phyloP scores from a whole-genome alignment of 768 basidiomycete species.

The Pleurotus salmoneostramineus region DNA sequence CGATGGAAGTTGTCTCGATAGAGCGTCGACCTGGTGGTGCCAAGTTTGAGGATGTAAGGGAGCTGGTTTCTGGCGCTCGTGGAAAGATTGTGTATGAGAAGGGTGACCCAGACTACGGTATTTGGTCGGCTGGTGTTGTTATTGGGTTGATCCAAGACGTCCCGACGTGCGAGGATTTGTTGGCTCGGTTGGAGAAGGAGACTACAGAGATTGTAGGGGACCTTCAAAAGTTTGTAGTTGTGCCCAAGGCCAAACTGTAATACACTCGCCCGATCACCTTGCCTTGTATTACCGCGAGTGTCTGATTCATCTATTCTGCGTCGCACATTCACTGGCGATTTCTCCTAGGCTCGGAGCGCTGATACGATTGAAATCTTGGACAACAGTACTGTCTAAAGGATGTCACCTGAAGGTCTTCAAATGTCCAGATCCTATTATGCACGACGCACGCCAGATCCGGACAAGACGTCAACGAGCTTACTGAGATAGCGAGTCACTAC shows the following conservation, averaged over 20 bases:
- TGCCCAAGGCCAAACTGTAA: slow-evolving; percentile 34
- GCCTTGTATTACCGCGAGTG: too few species aligned
- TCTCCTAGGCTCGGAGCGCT: slow-evolving; percentile 1
- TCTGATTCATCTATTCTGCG: too few species aligned
- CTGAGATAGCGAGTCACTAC: too few species aligned
- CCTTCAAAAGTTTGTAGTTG: slow-evolving; percentile 29
- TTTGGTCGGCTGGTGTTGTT: slow-evolving; percentile 72
- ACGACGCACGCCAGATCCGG: too few species aligned
- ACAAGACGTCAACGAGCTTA: too few species aligned
- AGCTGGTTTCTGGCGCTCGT: slow-evolving; percentile 70
- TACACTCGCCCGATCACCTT: neutral
- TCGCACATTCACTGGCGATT: too few species aligned
- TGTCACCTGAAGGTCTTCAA: too few species aligned
- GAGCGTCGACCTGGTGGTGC: slow-evolving; percentile 81
- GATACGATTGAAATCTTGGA: too few species aligned
- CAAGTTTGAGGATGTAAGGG: slow-evolving; percentile 80
- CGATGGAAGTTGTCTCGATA: slow-evolving; percentile 79
- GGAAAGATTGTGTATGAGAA: slow-evolving; percentile 74
- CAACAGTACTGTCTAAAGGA: too few species aligned
- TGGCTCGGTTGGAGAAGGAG: slow-evolving; percentile 69
- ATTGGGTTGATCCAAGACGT: slow-evolving; percentile 80
- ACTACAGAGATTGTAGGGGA: slow-evolving; percentile 62
- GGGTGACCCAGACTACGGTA: slow-evolving; percentile 84
- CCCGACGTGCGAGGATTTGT: slow-evolving; percentile 72
- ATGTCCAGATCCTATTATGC: too few species aligned